Base-by-base conservation (phyloP, 345 rosid species). In the Rhizophora mangle region DNA sequence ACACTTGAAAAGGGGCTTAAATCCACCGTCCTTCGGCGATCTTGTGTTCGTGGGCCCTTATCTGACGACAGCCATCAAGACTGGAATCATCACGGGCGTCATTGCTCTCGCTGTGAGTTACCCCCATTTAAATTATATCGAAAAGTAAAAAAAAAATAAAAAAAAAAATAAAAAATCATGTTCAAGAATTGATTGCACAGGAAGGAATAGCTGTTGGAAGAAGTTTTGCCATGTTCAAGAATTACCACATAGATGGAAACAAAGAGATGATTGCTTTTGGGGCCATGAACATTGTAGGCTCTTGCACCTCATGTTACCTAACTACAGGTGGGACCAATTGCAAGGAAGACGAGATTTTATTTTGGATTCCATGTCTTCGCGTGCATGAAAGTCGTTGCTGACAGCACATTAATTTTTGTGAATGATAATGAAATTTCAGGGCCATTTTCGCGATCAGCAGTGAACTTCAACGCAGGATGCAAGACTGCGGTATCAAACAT, bases 241-340 rank as follows among this genome's bases (percentile, higher is more conserved):
- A 89, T 79, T 95, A 92, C 77, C 88, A 95, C 75, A 86, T 89
- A 43, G 98, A 95, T 68, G 97, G 98, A 2, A 92, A 95, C 89
- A 95, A 92, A 73, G 99, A 95, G 74, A 95, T 95, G 99, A 85
- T 95, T 26, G 99, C 98, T 5, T 75, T 95, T 57, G 99, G 99
- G 30, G 68, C 84, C 79, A 95, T 95, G 99, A 95, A 95, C 80
- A 87, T 95, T 8, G 92, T 79, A 8, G 99, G 98, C 59, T 92
- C 99, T 15, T 81, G 88, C 86, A 88, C 97, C 58, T 95, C 99
- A 32, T 95, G 98, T 76, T 92, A 92, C 82, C 76, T 95, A 65
- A 87, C 94, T 13, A 76, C 97, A 51, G 98, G 98, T 93, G 71
- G 11, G 0, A 15, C 30, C 15, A 10, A 55, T 55, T 55, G 27